Percentiles rank a stretch among this genome's conserved stretches.
phyloP scores from a whole-genome alignment of 2,329 filamentous ascomycete species.

The Purpureocillium takamizusanense region DNA sequence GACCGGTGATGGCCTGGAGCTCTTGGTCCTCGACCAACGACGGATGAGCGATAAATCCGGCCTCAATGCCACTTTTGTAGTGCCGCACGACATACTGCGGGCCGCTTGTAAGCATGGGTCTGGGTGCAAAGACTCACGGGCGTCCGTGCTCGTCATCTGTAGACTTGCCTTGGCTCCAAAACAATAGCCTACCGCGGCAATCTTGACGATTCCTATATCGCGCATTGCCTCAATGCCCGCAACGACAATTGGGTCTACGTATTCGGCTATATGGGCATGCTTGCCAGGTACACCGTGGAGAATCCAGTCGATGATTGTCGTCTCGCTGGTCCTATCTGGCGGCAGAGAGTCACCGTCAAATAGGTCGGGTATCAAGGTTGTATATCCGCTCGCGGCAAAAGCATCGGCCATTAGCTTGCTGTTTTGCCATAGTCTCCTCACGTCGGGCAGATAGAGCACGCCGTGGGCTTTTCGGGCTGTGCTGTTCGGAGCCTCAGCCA shows the following conservation, averaged over 20 bases:
- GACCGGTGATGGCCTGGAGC: constrained; percentile 55
- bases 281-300: constrained; percentile 31
- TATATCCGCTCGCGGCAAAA: constrained; percentile 23
- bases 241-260: background rate
- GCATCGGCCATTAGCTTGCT: constrained; percentile 26
- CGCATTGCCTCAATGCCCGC: constrained; percentile 42
- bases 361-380: constrained; percentile 20
- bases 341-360: constrained; percentile 28
- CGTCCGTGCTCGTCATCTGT: background rate
- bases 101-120: background rate
- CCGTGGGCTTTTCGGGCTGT: too few relatives aligned
- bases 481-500: too few relatives aligned
- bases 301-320: constrained; percentile 21
- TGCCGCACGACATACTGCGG: constrained; percentile 57
- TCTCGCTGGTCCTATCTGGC: constrained; percentile 29
- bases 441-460: too few relatives aligned
- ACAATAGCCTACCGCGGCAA: constrained; percentile 65
- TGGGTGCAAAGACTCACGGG: background rate
- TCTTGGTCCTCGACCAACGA: constrained; percentile 63
- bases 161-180: constrained; percentile 58
- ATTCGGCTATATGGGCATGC: constrained; percentile 25
- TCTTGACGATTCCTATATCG: constrained; percentile 44
- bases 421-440: constrained; percentile 23
- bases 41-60: constrained; percentile 68
- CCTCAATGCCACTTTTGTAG: constrained; percentile 53